A percentile compares a stretch with the other conserved stretches of the same genome.
Evolutionary conservation across 495 filamentous ascomycete genomes (phyloP).

Genomic region (Podospora bellae-mahoneyi): DNA sequence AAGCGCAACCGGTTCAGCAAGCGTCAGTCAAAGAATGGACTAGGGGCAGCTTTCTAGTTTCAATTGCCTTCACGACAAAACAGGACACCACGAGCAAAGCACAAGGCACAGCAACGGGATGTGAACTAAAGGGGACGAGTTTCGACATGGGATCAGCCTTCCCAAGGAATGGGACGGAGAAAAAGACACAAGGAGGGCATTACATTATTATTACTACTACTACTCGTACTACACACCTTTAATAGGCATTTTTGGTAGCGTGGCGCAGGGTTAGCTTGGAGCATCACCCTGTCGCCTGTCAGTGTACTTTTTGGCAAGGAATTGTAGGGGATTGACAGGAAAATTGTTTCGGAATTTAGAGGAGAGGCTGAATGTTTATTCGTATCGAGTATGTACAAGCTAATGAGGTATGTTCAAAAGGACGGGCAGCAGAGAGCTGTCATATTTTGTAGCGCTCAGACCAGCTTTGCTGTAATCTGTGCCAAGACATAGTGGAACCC

Average conservation of each 20-base stretch:
- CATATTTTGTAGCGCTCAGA: no score
- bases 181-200: conserved; percentile 6
- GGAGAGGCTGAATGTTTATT: neutral
- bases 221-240: conserved; percentile 20
- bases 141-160: neutral
- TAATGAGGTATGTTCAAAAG: no score
- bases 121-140: neutral
- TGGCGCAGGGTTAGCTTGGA: conserved; percentile 20
- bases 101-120: neutral
- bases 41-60: conserved; percentile 55
- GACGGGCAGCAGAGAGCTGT: no score
- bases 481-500: neutral
- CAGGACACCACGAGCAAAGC: neutral
- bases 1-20: conserved; percentile 81
- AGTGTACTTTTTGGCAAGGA: neutral
- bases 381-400: no score
- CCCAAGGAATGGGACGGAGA: neutral
- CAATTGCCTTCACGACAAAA: neutral
- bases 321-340: neutral
- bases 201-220: conserved; percentile 15
- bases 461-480: neutral
- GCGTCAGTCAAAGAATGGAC: conserved; percentile 82
- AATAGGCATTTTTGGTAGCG: conserved; percentile 27
- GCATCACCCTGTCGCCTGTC: conserved; percentile 3
- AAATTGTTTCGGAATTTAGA: neutral